These are phyloP conservation scores for Neobulgaria alba DNA, from an alignment of 2,329 filamentous ascomycete genomes.

Conservation along the genomic window DNA sequence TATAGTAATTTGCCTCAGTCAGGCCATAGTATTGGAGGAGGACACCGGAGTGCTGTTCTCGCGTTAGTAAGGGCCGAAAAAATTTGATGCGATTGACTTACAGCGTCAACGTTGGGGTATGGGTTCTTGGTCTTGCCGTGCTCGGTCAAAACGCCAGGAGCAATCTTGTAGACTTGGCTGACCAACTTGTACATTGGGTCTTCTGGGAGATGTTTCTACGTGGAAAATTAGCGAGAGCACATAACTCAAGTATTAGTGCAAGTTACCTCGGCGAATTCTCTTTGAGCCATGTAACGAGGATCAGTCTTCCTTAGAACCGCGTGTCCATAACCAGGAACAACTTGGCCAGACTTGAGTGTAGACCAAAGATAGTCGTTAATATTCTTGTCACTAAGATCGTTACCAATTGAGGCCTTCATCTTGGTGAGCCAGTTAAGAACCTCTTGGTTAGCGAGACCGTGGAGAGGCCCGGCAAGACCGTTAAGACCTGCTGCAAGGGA, in stretches of 20 bases:
- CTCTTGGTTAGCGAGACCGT: constrained; percentile 99
- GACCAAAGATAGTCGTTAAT: constrained; percentile 99
- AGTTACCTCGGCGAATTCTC: constrained; percentile 64
- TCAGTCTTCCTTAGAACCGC: constrained; percentile 99
- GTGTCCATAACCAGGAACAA: constrained; percentile 97
- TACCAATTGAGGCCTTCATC: constrained; percentile 94
- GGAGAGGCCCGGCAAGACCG: constrained; percentile 94
- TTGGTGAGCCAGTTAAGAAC: constrained; percentile 98
- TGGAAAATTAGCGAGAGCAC: background rate
- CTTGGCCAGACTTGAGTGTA: constrained; percentile 89
- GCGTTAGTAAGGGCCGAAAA: constrained; percentile 33
- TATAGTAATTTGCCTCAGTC: constrained; percentile 99
- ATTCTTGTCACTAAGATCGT: constrained; percentile 90
- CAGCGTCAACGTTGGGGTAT: constrained; percentile 93
- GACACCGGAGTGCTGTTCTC: constrained; percentile 97
- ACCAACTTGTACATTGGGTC: constrained; percentile 99
- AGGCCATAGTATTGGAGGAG: constrained; percentile 99
- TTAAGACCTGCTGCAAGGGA: constrained; percentile 95
- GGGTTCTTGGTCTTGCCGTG: constrained; percentile 99
- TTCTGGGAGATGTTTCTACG: constrained; percentile 71
- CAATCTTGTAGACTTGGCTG: constrained; percentile 99
- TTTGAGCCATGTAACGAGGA: constrained; percentile 96
- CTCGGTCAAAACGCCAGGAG: constrained; percentile 93
- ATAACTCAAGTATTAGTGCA: background rate
- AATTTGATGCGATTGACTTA: constrained; percentile 6